A percentile compares a stretch with the other conserved stretches of the same genome.
Conservation (phyloP, 2,329 filamentous ascomycete genomes). For the Beauveria varroae region DNA sequence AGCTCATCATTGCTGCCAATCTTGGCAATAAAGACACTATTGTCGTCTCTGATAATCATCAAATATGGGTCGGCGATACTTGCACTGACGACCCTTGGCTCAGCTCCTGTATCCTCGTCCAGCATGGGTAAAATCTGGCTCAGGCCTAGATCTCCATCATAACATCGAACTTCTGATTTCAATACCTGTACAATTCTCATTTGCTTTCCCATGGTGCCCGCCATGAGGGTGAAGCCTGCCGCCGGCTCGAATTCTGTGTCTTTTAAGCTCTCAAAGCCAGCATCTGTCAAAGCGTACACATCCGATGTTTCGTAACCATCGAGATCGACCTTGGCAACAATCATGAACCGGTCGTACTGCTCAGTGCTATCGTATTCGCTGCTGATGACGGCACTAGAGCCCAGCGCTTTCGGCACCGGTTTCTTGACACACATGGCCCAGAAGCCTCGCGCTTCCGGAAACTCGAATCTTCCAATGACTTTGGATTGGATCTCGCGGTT, state of each 20-base stretch:
- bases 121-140: conserved; percentile 88
- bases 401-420: conserved; percentile 53
- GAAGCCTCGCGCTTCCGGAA: conserved; percentile 65
- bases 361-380: conserved; percentile 51
- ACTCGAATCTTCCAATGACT: conserved; percentile 60
- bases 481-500: conserved; percentile 71
- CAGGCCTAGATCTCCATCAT: conserved; percentile 82
- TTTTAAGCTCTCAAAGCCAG: conserved; percentile 65
- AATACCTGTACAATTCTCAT: conserved; percentile 82
- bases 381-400: conserved; percentile 39
- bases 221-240: conserved; percentile 78
- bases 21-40: conserved; percentile 68
- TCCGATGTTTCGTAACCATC: conserved; percentile 70
- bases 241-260: conserved; percentile 89
- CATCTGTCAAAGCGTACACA: conserved; percentile 67
- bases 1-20: conserved; percentile 74
- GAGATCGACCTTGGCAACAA: conserved; percentile 65
- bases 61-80: conserved; percentile 85
- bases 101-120: conserved; percentile 79
- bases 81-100: conserved; percentile 69
- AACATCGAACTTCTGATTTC: conserved; percentile 79
- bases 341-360: conserved; percentile 71
- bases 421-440: conserved; percentile 75
- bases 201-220: conserved; percentile 73
- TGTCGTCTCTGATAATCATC: conserved; percentile 75